Conservation (phyloP, 129 eudicot genomes). For the Silybum marianum region DNA sequence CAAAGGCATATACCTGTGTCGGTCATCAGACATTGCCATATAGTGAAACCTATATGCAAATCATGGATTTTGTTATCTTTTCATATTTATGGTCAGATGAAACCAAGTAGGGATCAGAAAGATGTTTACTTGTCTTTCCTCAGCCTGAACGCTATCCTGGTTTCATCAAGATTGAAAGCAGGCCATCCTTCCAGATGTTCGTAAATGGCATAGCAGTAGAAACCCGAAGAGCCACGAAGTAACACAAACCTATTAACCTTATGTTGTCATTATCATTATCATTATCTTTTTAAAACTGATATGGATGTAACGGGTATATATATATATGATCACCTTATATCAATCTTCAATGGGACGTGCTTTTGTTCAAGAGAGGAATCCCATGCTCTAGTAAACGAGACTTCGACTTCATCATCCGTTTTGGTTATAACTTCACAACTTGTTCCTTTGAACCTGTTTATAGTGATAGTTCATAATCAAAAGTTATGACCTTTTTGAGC, state of each 20-base stretch:
- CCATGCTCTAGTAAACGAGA: constrained; percentile 66
- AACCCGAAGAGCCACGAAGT: constrained; percentile 80
- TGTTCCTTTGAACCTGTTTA: constrained; percentile 63
- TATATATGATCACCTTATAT: constrained; percentile 55
- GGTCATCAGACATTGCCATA: constrained; percentile 82
- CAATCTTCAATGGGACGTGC: constrained; percentile 57
- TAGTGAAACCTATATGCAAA: constrained; percentile 62
- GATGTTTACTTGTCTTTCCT: constrained; percentile 63
- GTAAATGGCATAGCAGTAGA: constrained; percentile 80
- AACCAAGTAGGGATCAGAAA: neutral
- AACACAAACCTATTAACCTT: constrained; percentile 57
- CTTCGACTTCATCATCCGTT: constrained; percentile 68
- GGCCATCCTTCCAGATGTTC: constrained; percentile 75
- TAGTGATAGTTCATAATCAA: neutral
- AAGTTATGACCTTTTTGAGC: neutral
- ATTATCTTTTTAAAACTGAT: neutral
- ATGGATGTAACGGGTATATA: neutral
- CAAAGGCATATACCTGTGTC: constrained; percentile 76
- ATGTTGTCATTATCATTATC: neutral
- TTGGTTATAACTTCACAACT: constrained; percentile 56
- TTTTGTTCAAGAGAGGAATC: constrained; percentile 43
- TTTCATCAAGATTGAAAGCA: constrained; percentile 68
- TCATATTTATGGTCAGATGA: neutral
- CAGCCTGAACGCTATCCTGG: constrained; percentile 85
- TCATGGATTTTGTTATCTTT: neutral